Evolutionary conservation across 1,139 yeast species (phyloP).

Genomic region (Yamadazyma buinensis): DNA sequence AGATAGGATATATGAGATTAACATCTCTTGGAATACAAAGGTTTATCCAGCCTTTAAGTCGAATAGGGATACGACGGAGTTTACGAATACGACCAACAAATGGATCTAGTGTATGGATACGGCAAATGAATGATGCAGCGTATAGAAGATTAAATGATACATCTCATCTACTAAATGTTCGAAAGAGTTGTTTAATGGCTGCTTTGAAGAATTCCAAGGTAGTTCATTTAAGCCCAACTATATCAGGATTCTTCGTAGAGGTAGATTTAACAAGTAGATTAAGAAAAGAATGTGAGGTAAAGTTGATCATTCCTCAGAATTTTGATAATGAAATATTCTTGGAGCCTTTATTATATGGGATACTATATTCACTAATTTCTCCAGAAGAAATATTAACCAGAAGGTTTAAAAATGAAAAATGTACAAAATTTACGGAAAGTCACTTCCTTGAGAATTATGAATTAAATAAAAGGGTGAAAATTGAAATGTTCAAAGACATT

Average conservation of each 20-base stretch:
- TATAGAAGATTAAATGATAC: slow-evolving; percentile 16
- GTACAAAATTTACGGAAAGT: not conserved
- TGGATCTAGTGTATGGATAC: slow-evolving; percentile 1
- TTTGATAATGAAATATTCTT: slow-evolving; percentile 2
- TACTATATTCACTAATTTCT: slow-evolving; percentile 3
- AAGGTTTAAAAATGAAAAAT: not conserved
- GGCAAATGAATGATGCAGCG: slow-evolving; percentile 4
- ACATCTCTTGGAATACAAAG: not conserved
- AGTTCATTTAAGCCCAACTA: slow-evolving; percentile 18
- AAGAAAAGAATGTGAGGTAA: not conserved
- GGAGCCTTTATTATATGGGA: slow-evolving; percentile 8
- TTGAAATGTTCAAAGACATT: not conserved
- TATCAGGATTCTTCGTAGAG: slow-evolving; percentile 26
- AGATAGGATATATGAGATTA: not conserved
- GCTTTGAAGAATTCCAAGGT: slow-evolving; percentile 16
- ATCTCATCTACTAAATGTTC: slow-evolving; percentile 13
- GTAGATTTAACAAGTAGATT: slow-evolving; percentile 3
- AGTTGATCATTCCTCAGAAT: not conserved
- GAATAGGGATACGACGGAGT: not conserved
- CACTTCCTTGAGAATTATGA: not conserved
- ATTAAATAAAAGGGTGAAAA: not conserved
- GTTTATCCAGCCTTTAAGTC: not conserved
- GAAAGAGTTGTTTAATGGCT: too few relatives aligned
- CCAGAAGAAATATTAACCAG: not conserved
- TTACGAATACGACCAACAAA: not conserved